phyloP scores from a whole-genome alignment of 2,329 filamentous ascomycete species.

The Trichoderma harzianum region DNA sequence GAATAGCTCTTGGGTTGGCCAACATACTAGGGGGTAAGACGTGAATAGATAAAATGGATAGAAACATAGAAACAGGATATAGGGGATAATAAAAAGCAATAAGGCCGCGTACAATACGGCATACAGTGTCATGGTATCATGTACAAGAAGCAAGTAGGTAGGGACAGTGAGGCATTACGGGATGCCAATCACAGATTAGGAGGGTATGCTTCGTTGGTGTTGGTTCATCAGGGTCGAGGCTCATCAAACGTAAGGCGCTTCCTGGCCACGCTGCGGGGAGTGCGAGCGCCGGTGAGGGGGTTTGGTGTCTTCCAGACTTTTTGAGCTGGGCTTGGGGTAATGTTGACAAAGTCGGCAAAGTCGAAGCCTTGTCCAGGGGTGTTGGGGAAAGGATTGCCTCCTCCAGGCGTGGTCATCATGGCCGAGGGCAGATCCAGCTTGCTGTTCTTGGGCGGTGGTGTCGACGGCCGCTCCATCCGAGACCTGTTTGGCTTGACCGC shows the following conservation, averaged over 20 bases:
- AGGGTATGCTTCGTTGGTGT: constrained; percentile 2
- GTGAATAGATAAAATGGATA: background rate
- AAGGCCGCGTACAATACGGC: constrained; percentile 21
- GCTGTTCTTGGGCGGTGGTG: constrained; percentile 67
- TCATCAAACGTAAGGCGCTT: constrained; percentile 80
- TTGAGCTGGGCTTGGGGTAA: constrained; percentile 92
- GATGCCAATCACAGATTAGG: background rate
- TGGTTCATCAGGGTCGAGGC: constrained; percentile 34
- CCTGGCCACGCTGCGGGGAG: constrained; percentile 64
- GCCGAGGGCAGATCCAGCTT: constrained; percentile 72
- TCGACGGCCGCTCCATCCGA: constrained; percentile 67
- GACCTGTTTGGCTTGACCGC: constrained; percentile 53
- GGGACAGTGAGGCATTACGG: constrained; percentile 7
- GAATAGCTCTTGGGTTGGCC: background rate
- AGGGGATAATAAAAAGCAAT: constrained; percentile 12
- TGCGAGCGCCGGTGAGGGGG: constrained; percentile 48
- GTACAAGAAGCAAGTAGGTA: constrained; percentile 28
- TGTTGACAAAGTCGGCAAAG: constrained; percentile 95
- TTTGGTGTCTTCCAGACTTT: constrained; percentile 81
- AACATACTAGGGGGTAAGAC: background rate
- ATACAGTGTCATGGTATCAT: constrained; percentile 38
- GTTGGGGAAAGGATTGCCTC: constrained; percentile 64
- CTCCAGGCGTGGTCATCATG: constrained; percentile 84
- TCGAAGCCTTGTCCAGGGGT: constrained; percentile 86
- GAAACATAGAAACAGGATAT: constrained; percentile 1